Base-by-base conservation (phyloP, 805 yeast genomes). In the Wickerhamiella australiensis region DNA sequence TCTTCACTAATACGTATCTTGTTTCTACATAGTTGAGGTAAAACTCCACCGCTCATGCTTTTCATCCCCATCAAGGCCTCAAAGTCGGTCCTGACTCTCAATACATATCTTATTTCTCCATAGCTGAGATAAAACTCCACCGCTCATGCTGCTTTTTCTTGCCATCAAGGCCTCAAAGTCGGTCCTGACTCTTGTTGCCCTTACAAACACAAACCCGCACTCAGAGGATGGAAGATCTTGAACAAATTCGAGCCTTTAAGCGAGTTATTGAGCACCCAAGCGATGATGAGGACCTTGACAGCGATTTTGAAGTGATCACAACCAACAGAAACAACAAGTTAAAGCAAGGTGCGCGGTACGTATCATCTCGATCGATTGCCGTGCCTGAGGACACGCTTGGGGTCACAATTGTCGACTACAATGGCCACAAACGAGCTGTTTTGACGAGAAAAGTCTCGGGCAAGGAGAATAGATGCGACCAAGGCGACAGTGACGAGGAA, bases 261-360 rank as follows among this genome's bases (percentile, higher is more conserved):
- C 61, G 61, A 11, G 66, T 67, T 8, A 53, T 66, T n/a, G 54
- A 42, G 17, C 54, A 56, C 27, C 61, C 57, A 8, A 45, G 47
- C 40, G 47, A 45, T 6, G 46, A 42, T 1, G 61, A 51, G 13
- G 68, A 63, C 45, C 42, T 45, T 22, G 64, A 46, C 5, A 53
- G 46, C 54, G 64, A 60, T 23, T 59, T 61, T 5, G 65, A 61
- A 35, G 60, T 59, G 7, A 65, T 68, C 17, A 60, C 66, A 1
- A 65, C 76, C 0, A 79, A 79, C 56, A 65, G 83, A 49, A 83
- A 83, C 8, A 73, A 74, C 53, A 79, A 79, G 59, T 65, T 79
- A 29, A 71, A 76, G 46, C 71, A 72, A 42, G 73, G 73, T 1
- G 69, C 80, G 7, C 67, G 70, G 8, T 57, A 60, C 13, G 73